Conservation (phyloP, 257 asterid species). For the Euphrasia confusa region DNA sequence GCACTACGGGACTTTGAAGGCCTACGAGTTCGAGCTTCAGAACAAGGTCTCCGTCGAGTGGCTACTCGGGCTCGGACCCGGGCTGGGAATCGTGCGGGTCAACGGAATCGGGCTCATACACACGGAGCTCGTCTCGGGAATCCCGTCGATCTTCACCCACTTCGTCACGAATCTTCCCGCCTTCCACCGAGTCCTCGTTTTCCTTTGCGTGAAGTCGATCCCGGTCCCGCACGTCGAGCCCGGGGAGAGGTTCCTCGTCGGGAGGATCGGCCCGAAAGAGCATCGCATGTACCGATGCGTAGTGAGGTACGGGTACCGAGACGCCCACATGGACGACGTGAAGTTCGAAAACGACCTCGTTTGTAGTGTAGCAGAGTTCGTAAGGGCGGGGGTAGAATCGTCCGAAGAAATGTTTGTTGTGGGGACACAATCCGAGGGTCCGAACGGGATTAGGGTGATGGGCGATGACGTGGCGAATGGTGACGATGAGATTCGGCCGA, state of each 20-base stretch:
- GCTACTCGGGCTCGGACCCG: constrained; percentile 67
- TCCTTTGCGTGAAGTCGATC: constrained; percentile 70
- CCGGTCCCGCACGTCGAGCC: constrained; percentile 65
- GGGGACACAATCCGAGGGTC: constrained; percentile 56
- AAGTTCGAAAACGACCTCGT: constrained; percentile 69
- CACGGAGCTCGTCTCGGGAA: constrained; percentile 70
- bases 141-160: constrained; percentile 78
- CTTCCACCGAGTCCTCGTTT: constrained; percentile 69
- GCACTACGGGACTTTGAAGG: constrained; percentile 73
- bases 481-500: constrained; percentile 35
- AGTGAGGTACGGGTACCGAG: constrained; percentile 78
- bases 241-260: constrained; percentile 77
- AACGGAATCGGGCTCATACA: constrained; percentile 80
- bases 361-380: constrained; percentile 70
- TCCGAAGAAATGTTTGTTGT: constrained; percentile 44
- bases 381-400: constrained; percentile 39
- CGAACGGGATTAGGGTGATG: constrained; percentile 35
- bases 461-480: constrained; percentile 30
- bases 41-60: constrained; percentile 81
- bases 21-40: constrained; percentile 70
- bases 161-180: constrained; percentile 83
- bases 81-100: constrained; percentile 75
- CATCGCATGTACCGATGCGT: constrained; percentile 63
- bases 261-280: constrained; percentile 65
- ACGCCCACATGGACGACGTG: constrained; percentile 59